Base-by-base conservation (phyloP, 148 eudicot genomes). In the Rhododendron molle region DNA sequence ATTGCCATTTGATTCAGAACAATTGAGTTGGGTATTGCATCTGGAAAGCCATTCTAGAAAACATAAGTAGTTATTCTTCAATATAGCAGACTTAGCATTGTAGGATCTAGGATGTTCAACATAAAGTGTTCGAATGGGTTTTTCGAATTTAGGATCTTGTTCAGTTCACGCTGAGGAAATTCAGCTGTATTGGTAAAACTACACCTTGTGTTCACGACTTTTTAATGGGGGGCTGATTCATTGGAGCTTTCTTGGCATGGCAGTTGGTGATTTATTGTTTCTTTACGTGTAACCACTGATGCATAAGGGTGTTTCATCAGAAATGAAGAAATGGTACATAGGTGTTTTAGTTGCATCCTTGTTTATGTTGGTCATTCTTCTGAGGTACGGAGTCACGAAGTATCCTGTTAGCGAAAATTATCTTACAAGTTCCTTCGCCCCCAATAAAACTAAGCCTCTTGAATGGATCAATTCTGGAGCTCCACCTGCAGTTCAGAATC, bases 251-350 rank as follows among this genome's bases (percentile, higher is more conserved):
- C 36, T 26, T 38, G 72, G 84, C 38, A 46, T 44, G 56, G n/a
- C 52, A 20, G 60, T 54, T 67, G 78, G 52, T 50, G 20, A 49
- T 43, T 50, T 34, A 34, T 50, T 73, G 38, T 38, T 81, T 86
- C 50, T 40, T 11, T 26, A 49, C 0, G 23, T 21, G 23, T 72
- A 71, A 47, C 54, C 65, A 40, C 76, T 73, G 50, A 85, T 11
- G 32, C 44, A 32, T 50, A 18, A 30, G 73, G 60, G 83, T 88
- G 16, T 90, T 88, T 58, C 90, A 88, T 88, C 77, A 86, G 91
- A 89, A 86, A 95, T 97, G 99, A 95, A 93, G 92, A 95, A 87
- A 91, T 94, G 98, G 93, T 95, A 97, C 40, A 85, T 85, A 38
- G 90, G 93, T 60, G 86, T 94, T 65, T 44, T 93, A 79, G 86